Evolutionary conservation across 2,329 filamentous ascomycete species (phyloP).

Genomic region (Microcyclospora tardicrescens): DNA sequence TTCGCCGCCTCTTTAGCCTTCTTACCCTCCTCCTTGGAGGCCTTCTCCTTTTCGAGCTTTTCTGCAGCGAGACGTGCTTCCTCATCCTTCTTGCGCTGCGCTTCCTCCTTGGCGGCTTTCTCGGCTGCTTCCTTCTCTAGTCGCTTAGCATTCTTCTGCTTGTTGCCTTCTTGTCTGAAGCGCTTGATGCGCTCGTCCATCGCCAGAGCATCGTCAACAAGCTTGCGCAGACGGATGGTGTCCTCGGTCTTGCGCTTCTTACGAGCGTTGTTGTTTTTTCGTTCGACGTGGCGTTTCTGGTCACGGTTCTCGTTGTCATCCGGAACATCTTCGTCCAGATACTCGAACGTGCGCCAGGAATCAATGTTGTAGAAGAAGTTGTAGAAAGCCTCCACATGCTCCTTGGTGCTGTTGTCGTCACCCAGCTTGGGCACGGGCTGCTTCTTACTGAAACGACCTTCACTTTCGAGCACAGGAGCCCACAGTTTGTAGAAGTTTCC

Average conservation of each 20-base stretch:
- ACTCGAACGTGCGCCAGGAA: slow-evolving; percentile 95
- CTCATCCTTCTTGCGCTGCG: slow-evolving; percentile 67
- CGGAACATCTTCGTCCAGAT: slow-evolving; percentile 95
- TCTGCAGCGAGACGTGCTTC: slow-evolving; percentile 69
- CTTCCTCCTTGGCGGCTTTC: slow-evolving; percentile 76
- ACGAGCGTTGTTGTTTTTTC: slow-evolving; percentile 93
- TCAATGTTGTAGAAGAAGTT: slow-evolving; percentile 99
- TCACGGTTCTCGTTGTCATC: slow-evolving; percentile 98
- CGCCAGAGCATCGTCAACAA: slow-evolving; percentile 76
- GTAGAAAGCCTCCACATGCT: slow-evolving; percentile 91
- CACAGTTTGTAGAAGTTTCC: slow-evolving; percentile 94
- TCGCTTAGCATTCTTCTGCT: slow-evolving; percentile 91
- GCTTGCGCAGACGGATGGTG: slow-evolving; percentile 73
- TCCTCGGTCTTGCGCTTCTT: slow-evolving; percentile 99
- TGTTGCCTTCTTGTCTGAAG: slow-evolving; percentile 84
- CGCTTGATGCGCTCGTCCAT: slow-evolving; percentile 93
- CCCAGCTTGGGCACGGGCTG: slow-evolving; percentile 84
- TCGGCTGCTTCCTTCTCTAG: slow-evolving; percentile 83
- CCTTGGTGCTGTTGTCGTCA: slow-evolving; percentile 68
- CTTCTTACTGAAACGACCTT: slow-evolving; percentile 81
- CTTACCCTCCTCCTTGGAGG: slow-evolving; percentile 69
- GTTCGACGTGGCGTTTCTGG: slow-evolving; percentile 95
- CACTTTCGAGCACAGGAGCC: slow-evolving; percentile 77
- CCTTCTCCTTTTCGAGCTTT: slow-evolving; percentile 76
- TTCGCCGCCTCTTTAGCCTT: slow-evolving; percentile 98